Percentiles rank a stretch among this genome's conserved stretches.
phyloP scores from a whole-genome alignment of 164 flowering plant species.

The Vitis riparia region DNA sequence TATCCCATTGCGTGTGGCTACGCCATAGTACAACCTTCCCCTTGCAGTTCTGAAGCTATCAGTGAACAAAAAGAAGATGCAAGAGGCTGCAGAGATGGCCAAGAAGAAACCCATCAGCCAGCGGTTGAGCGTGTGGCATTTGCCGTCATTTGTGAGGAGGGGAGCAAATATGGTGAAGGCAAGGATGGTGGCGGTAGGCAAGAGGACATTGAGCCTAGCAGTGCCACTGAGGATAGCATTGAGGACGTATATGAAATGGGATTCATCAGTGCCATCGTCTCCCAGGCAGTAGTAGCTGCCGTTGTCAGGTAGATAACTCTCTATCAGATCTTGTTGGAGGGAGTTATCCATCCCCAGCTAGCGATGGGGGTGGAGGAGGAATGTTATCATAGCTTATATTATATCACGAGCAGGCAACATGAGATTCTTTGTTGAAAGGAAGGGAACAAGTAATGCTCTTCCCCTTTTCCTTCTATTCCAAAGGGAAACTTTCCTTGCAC shows the following conservation, averaged over 20 bases:
- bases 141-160: constrained; percentile 54
- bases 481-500: not conserved
- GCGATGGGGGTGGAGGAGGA: not conserved
- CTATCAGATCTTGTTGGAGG: constrained; percentile 24
- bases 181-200: constrained; percentile 60
- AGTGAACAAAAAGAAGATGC: constrained; percentile 53
- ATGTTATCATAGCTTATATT: not conserved
- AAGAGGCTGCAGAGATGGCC: constrained; percentile 34
- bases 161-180: constrained; percentile 66
- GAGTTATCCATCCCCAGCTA: constrained; percentile 16
- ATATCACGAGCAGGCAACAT: not conserved
- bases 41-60: constrained; percentile 52
- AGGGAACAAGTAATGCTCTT: constrained; percentile 21
- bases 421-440: constrained; percentile 23
- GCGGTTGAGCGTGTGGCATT: constrained; percentile 34
- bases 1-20: constrained; percentile 55
- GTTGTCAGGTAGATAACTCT: not conserved
- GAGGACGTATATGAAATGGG: constrained; percentile 32
- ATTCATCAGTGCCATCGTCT: constrained; percentile 34
- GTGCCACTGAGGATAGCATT: constrained; percentile 60
- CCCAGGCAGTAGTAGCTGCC: constrained; percentile 8
- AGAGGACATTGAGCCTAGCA: constrained; percentile 57
- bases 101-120: constrained; percentile 48
- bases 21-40: constrained; percentile 54
- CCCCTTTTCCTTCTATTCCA: not conserved